Evolutionary conservation across 2,329 filamentous ascomycete species (phyloP).

Genomic region (Cadophora gregata): DNA sequence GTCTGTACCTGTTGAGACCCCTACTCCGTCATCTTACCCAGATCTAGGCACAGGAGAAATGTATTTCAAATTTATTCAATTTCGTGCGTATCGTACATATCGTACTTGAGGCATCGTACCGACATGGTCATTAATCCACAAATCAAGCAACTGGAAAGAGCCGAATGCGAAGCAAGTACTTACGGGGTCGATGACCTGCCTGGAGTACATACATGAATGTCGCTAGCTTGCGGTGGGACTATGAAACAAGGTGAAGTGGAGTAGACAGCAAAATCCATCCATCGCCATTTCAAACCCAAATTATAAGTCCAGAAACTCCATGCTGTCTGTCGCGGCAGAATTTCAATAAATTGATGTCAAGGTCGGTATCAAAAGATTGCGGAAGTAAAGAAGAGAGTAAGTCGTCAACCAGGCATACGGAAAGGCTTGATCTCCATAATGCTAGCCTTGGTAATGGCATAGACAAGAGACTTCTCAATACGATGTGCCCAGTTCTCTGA

Average conservation of each 20-base stretch:
- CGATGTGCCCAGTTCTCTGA: background rate
- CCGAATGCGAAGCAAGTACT: background rate
- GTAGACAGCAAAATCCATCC: background rate
- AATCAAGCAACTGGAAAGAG: background rate
- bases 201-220: background rate
- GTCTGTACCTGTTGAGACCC: no score
- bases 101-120: background rate
- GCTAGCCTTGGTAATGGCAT: background rate
- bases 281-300: constrained; percentile 1
- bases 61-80: constrained; percentile 23
- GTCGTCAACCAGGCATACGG: constrained; percentile 21
- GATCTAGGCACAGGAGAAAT: constrained; percentile 21
- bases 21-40: background rate
- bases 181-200: background rate
- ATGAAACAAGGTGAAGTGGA: constrained; percentile 8
- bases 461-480: constrained; percentile 8
- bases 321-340: background rate
- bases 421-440: constrained; percentile 13
- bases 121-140: background rate
- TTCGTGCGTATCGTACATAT: constrained; percentile 9
- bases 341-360: background rate
- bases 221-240: constrained; percentile 6
- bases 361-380: background rate
- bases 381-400: background rate
- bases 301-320: constrained; percentile 3